Conservation (phyloP, 306 rosid genomes). For the Cercis canadensis region DNA sequence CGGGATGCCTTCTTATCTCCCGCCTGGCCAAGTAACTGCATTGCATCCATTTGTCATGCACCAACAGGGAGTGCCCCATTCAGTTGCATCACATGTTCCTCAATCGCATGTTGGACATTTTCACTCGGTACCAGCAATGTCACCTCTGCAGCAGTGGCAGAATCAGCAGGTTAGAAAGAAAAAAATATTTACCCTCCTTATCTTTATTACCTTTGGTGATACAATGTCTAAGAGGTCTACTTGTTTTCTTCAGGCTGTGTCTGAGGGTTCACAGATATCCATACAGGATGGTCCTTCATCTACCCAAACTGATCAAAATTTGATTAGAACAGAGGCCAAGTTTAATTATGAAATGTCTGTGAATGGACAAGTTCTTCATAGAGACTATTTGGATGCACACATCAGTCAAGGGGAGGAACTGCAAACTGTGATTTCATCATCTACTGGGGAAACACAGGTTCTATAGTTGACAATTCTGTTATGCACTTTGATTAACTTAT, state of each 20-base stretch:
- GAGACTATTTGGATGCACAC: constrained; percentile 66
- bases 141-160: constrained; percentile 90
- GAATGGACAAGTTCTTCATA: constrained; percentile 72
- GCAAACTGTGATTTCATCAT: constrained; percentile 61
- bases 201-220: background rate
- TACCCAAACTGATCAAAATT: constrained; percentile 70
- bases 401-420: constrained; percentile 58
- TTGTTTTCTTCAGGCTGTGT: constrained; percentile 53
- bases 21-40: constrained; percentile 84
- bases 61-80: constrained; percentile 82
- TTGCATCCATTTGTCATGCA: constrained; percentile 90
- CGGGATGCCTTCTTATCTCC: constrained; percentile 89
- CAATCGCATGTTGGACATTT: constrained; percentile 85
- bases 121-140: constrained; percentile 69
- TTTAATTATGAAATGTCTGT: constrained; percentile 70
- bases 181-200: constrained; percentile 16
- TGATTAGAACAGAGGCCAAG: constrained; percentile 62
- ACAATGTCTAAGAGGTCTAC: constrained; percentile 17
- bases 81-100: constrained; percentile 77
- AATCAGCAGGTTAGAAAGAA: constrained; percentile 69
- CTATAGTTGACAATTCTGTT: constrained; percentile 19
- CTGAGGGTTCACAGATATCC: constrained; percentile 68
- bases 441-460: constrained; percentile 75
- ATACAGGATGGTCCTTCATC: constrained; percentile 60
- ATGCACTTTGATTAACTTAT: background rate